Evolutionary conservation across 176 grass and related monocot genomes (phyloP), one percentile per base, ranked within the genome.

Genomic region (Phoenix dactylifera): DNA sequence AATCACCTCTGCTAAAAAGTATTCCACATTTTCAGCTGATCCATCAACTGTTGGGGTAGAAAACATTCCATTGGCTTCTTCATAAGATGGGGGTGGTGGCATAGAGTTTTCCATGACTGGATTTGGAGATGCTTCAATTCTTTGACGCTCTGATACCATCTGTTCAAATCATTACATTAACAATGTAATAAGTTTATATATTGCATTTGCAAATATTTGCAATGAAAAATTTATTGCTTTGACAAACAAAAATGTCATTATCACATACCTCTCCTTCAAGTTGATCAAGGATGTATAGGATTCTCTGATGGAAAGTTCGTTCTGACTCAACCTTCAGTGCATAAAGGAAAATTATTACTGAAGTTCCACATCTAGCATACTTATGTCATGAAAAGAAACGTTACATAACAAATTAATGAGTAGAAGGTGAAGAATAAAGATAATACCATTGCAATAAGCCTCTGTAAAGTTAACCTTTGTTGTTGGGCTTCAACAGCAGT

Each of bases 401-500:
- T 39, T 44, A 44, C 10, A 44, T 44, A 44, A 44, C 9, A 44
- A 44, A 44, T 44, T 44, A 44, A 44, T 44, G 35, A 44, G 35
- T 44, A 12, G 35, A 44, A 44, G 35, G 7, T 44, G 35, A 44
- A 44, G 35, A 44, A 44, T 44, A 44, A 44, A 44, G 35, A 44
- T 14, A 44, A 56, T 82, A 97, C 92, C 92, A 97, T 80, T 25
- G 87, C 87, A 51, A 97, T 91, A 16, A 97, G 84, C 20, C 84
- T 81, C 23, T 91, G 92, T 67, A 97, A 79, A 55, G 92, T 91
- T 55, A 91, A 79, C 53, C 87, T 71, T 82, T 97, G 92, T 68
- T 97, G 92, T 51, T 97, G 92, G 57, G 69, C 72, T 75, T 97
- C 92, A 63, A 91, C 84, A 16, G 87, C 92, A 60, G 77, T 77